These are phyloP conservation scores for Gelatoporia subvermispora DNA, from an alignment of 768 basidiomycete species.

Conservation along the genomic window DNA sequence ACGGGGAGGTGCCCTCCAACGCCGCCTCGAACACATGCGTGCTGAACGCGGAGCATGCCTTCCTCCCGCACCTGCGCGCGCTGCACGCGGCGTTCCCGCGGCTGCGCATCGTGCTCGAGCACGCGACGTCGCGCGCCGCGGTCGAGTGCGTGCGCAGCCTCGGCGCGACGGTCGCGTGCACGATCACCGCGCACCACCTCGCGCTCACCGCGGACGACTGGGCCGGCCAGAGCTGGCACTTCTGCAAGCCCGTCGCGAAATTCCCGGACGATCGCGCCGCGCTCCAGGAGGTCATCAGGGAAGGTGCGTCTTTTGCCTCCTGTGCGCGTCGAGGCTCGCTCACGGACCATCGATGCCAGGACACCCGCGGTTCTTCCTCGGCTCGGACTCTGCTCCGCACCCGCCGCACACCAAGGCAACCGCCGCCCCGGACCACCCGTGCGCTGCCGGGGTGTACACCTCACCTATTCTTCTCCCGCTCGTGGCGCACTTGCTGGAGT, in stretches of 20 bases:
- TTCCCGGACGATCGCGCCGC: constrained; percentile 88
- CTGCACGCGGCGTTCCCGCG: constrained; percentile 81
- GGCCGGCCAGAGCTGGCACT: constrained; percentile 93
- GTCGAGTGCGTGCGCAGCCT: constrained; percentile 79
- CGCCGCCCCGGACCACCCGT: constrained; percentile 63
- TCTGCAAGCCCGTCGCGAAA: constrained; percentile 98
- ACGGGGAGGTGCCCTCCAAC: constrained; percentile 96
- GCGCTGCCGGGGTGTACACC: constrained; percentile 96
- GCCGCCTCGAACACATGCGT: constrained; percentile 76
- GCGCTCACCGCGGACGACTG: constrained; percentile 93
- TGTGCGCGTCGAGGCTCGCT: not conserved
- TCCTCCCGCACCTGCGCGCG: constrained; percentile 81
- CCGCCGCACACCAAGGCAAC: constrained; percentile 63
- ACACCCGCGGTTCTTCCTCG: constrained; percentile 93
- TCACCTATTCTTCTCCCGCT: constrained; percentile 89
- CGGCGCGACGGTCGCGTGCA: constrained; percentile 85
- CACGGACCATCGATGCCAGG: constrained; percentile 37
- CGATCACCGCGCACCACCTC: constrained; percentile 96
- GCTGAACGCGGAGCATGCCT: constrained; percentile 87
- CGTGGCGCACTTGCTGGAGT: constrained; percentile 82
- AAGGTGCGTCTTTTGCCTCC: constrained; percentile 54
- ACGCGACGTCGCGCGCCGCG: constrained; percentile 90
- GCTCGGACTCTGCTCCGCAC: constrained; percentile 96
- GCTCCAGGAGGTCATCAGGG: constrained; percentile 66
- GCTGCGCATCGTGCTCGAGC: constrained; percentile 93